A percentile compares a stretch with the other conserved stretches of the same genome.
These are phyloP conservation scores for Helicostylum pulchrum DNA, from an alignment of 192 early-diverging fungal genomes.

Conservation along the genomic window DNA sequence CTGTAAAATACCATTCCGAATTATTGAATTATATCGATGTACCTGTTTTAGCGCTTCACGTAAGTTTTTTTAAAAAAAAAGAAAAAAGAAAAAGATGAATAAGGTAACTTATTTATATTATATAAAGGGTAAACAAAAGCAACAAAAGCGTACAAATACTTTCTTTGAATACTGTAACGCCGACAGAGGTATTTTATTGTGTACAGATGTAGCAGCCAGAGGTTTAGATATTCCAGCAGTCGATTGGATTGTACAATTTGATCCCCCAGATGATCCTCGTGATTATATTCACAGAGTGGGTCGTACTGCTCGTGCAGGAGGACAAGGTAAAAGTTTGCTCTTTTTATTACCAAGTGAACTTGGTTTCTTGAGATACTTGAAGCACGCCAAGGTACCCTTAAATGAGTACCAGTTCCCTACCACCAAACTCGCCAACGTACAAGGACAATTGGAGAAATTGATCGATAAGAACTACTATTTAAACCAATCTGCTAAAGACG, in stretches of 20 bases:
- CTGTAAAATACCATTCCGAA: constrained; percentile 97
- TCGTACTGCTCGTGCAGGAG: constrained; percentile 91
- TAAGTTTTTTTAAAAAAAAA: constrained; percentile 43
- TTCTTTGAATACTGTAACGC: constrained; percentile 99
- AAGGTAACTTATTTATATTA: not conserved
- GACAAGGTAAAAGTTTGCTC: constrained; percentile 86
- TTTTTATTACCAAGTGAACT: constrained; percentile 93
- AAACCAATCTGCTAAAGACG: constrained; percentile 92
- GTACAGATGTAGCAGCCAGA: constrained; percentile 97
- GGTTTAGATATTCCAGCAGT: constrained; percentile 97
- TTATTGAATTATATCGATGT: constrained; percentile 99
- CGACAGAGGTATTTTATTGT: constrained; percentile 87
- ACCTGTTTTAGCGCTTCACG: constrained; percentile 96
- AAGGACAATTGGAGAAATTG: constrained; percentile 91
- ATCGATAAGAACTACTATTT: constrained; percentile 98
- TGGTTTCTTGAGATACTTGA: constrained; percentile 94
- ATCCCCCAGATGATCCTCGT: constrained; percentile 99
- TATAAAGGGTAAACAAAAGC: constrained; percentile 84
- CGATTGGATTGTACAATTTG: constrained; percentile 99
- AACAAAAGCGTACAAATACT: constrained; percentile 96
- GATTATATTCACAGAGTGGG: constrained; percentile 96
- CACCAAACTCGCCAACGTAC: constrained; percentile 94
- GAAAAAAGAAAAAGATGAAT: not conserved
- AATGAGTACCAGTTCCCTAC: constrained; percentile 99
- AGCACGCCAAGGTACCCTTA: constrained; percentile 97